phyloP scores from a whole-genome alignment of 495 filamentous ascomycete genomes.

The Patellaria atrata region DNA sequence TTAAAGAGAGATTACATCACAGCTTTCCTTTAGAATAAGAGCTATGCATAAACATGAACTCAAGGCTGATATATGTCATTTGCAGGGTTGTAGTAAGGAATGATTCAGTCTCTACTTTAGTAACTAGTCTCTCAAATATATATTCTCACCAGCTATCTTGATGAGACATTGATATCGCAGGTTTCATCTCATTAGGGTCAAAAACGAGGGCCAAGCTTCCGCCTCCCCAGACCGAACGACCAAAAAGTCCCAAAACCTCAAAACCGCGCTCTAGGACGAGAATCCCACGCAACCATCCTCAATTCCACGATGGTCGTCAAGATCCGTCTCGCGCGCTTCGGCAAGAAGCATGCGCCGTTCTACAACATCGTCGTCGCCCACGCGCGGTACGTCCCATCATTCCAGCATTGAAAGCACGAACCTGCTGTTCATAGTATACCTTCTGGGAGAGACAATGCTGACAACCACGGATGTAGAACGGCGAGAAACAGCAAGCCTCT shows the following conservation, averaged over 20 bases:
- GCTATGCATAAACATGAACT: no score
- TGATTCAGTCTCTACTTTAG: no score
- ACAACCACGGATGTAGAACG: conserved; percentile 29
- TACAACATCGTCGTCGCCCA: conserved; percentile 97
- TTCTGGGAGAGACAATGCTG: no score
- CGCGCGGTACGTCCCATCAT: conserved; percentile 51
- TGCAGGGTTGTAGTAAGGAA: no score
- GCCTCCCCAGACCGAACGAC: neutral
- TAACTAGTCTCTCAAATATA: no score
- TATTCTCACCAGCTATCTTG: no score
- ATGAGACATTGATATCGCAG: no score
- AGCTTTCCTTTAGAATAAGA: no score
- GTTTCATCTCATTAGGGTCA: no score
- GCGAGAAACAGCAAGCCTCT: conserved; percentile 75
- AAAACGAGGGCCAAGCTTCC: no score
- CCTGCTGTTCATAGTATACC: conserved; percentile 1
- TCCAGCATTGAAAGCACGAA: conserved; percentile 2
- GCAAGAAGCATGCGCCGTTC: conserved; percentile 67
- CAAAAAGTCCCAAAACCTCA: conserved; percentile 3
- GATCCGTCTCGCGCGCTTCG: conserved; percentile 88
- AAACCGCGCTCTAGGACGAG: neutral
- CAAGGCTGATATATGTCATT: no score
- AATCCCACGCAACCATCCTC: neutral
- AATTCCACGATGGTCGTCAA: conserved; percentile 65
- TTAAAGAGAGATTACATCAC: no score